These are phyloP conservation scores for Alopecurus myosuroides DNA, from an alignment of 176 grass and related monocot species.

Conservation along the genomic window DNA sequence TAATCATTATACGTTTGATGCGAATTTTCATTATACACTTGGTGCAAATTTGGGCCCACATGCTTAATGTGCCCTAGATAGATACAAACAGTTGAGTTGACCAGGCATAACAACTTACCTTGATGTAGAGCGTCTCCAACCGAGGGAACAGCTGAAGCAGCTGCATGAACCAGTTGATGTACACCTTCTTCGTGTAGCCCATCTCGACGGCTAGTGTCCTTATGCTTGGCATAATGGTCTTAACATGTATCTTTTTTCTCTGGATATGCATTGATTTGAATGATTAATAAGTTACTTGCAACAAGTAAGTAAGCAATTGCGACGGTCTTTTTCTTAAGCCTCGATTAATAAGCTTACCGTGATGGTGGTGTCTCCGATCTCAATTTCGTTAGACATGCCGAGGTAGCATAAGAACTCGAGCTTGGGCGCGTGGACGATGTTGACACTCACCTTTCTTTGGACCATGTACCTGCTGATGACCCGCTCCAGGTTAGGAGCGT, in stretches of 20 bases:
- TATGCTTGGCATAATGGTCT: slow-evolving; percentile 19
- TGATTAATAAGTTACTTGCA: background rate
- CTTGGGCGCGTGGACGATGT: slow-evolving; percentile 21
- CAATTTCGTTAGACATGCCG: background rate
- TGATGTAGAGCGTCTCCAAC: slow-evolving; percentile 27
- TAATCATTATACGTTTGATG: background rate
- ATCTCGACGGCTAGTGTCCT: background rate
- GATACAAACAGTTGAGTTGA: background rate
- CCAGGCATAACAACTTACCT: background rate
- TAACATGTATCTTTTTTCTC: background rate
- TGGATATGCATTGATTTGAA: background rate
- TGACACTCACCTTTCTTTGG: background rate
- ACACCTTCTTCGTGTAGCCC: background rate
- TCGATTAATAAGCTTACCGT: background rate
- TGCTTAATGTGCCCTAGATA: background rate
- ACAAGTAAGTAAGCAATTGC: background rate
- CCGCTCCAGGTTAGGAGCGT: slow-evolving; percentile 23
- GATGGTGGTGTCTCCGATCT: slow-evolving; percentile 7
- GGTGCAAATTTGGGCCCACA: background rate
- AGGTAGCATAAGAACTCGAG: slow-evolving; percentile 19
- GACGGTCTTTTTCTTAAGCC: background rate
- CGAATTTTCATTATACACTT: too few relatives aligned
- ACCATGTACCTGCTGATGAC: background rate
- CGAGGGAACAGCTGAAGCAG: slow-evolving; percentile 14
- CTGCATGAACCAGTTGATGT: slow-evolving; percentile 16